phyloP scores from a whole-genome alignment of 164 flowering plant species.

The Paratinospora sagittata region DNA sequence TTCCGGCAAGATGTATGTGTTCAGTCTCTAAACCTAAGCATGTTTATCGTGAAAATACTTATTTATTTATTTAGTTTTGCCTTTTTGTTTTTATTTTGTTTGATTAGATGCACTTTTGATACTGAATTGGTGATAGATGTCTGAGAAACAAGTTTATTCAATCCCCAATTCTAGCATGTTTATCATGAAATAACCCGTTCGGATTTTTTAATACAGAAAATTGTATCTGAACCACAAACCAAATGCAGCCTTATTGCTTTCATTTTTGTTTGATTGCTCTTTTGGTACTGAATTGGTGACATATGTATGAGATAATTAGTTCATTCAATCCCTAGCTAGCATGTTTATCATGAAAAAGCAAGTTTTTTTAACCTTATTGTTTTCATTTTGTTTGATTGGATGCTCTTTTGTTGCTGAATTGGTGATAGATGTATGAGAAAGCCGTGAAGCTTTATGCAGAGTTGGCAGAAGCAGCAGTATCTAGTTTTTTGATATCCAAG shows the following conservation, averaged over 20 bases:
- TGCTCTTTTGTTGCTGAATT: constrained; percentile 7
- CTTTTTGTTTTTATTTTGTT: neutral
- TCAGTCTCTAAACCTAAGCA: too few relatives aligned
- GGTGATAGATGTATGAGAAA: constrained; percentile 67
- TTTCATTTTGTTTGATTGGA: constrained; percentile 7
- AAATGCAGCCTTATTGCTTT: too few relatives aligned
- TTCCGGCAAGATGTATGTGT: constrained; percentile 47
- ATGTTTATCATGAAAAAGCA: neutral
- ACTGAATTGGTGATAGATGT: neutral
- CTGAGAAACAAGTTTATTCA: too few relatives aligned
- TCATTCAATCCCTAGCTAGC: too few relatives aligned
- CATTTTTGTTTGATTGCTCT: too few relatives aligned
- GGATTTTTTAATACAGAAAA: too few relatives aligned
- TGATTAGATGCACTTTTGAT: neutral
- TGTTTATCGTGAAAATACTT: neutral
- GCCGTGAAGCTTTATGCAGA: constrained; percentile 88
- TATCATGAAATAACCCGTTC: too few relatives aligned
- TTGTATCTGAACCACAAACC: too few relatives aligned
- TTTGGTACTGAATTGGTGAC: too few relatives aligned
- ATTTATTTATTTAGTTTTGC: too few relatives aligned
- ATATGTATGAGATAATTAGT: too few relatives aligned
- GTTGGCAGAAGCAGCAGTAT: constrained; percentile 79
- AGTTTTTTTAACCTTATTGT: neutral
- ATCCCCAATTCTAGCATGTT: too few relatives aligned
- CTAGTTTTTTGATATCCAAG: constrained; percentile 82